Conservation (phyloP, 192 early-diverging fungal genomes). For the Mortierella alpina region DNA sequence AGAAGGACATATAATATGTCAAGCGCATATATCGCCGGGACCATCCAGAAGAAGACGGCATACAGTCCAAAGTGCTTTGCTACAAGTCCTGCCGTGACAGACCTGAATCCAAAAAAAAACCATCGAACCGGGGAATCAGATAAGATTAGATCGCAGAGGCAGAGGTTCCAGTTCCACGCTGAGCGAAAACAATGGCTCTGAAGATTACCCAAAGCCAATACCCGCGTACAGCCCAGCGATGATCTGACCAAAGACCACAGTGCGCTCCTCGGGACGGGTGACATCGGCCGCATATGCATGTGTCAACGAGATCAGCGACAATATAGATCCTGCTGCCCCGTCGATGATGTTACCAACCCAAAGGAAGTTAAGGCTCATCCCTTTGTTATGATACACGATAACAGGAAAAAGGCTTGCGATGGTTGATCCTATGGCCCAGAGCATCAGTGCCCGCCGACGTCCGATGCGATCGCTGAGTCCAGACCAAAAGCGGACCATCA, state of each 20-base stretch:
- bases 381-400: conserved; percentile 27
- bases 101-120: conserved; percentile 1
- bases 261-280: conserved; percentile 17
- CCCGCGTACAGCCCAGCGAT: conserved; percentile 28
- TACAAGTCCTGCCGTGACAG: conserved; percentile 13
- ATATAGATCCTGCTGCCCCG: conserved; percentile 21
- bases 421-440: conserved; percentile 19
- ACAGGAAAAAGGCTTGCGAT: conserved; percentile 4
- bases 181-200: neutral
- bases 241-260: conserved; percentile 39
- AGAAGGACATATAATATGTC: conserved; percentile 16
- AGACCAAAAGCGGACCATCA: conserved; percentile 41
- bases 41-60: conserved; percentile 23
- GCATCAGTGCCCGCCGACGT: conserved; percentile 11
- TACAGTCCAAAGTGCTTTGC: conserved; percentile 23
- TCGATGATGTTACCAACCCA: conserved; percentile 27
- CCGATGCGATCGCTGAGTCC: conserved; percentile 29
- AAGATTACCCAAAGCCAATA: conserved; percentile 36
- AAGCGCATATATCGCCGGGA: conserved; percentile 1
- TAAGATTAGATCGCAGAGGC: neutral
- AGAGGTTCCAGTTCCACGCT: neutral
- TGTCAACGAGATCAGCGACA: conserved; percentile 16
- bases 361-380: conserved; percentile 19
- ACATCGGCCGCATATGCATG: conserved; percentile 42
- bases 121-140: no score